Base-by-base conservation (phyloP, 2,329 filamentous ascomycete species). In the Daldinia sp. region DNA sequence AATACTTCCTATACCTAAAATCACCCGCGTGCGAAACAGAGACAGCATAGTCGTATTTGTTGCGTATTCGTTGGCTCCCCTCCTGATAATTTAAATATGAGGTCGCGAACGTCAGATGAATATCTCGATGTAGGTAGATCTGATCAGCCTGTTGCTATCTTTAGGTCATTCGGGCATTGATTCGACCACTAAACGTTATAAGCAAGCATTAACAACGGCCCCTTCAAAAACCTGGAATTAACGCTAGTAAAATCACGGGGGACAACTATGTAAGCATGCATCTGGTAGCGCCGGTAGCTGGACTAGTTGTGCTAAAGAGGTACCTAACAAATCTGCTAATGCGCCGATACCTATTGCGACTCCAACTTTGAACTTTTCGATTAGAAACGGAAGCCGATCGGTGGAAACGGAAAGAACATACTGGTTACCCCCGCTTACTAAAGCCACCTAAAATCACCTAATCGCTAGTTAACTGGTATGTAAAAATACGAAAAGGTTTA, bases 331-430 rank as follows among this genome's bases (percentile, higher is more conserved):
- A n/a, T n/a, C n/a, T n/a, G n/a, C n/a, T n/a, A n/a, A n/a, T n/a
- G n/a, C n/a, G n/a, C n/a, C n/a, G n/a, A n/a, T n/a, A n/a, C n/a
- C n/a, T n/a, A n/a, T n/a, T 32, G 39, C 13, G 10, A 25, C 23
- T 10, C 25, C 13, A 48, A 52, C 41, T 48, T 54, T 43, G 30
- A 39, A 52, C 47, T 35, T 30, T 47, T 48, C 9, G 43, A 48
- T 29, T 25, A 17, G 27, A 48, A 29, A 48, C 57, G 56, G 47
- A 43, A 47, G 48, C 39, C 30, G 57, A 61, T 23, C 34, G 27
- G 49, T 66, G 57, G 60, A 66, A 64, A 49, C 60, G 50, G 56
- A 64, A 52, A 58, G 60, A 64, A 61, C 41, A 32, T 10, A 32
- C 29, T 57, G 25, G 52, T 3, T n/a, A n/a, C 11, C 25, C 17